phyloP scores from a whole-genome alignment of 2,329 filamentous ascomycete genomes.

The Anthostomella pinea region DNA sequence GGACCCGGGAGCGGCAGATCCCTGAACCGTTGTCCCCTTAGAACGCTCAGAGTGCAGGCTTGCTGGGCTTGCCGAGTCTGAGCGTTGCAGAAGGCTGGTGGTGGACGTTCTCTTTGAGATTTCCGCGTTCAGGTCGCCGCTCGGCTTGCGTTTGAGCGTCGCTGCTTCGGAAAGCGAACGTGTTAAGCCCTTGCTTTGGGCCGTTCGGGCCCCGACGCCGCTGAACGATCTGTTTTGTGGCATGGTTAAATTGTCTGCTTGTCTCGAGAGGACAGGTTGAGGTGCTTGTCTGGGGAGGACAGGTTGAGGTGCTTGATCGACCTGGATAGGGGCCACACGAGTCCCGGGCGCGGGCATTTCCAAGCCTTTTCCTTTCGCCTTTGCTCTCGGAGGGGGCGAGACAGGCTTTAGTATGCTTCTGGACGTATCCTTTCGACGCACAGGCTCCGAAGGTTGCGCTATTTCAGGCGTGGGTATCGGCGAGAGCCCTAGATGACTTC shows the following conservation, averaged over 20 bases:
- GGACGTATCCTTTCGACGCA: background rate
- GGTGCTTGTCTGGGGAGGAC: background rate
- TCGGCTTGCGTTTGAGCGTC: slow-evolving; percentile 17
- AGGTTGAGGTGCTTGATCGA: background rate
- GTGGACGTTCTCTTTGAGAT: slow-evolving; percentile 12
- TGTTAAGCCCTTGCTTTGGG: slow-evolving; percentile 5
- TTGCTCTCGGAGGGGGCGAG: slow-evolving; percentile 4
- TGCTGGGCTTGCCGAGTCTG: slow-evolving; percentile 3
- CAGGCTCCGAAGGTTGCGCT: background rate
- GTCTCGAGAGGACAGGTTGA: background rate
- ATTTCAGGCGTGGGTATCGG: slow-evolving; percentile 3
- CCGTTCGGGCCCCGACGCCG: slow-evolving; percentile 10
- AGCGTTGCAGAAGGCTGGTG: slow-evolving; percentile 6
- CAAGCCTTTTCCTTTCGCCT: too few species aligned
- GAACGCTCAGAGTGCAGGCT: slow-evolving; percentile 5
- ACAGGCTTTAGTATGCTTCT: slow-evolving; percentile 1
- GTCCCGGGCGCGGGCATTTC: too few species aligned
- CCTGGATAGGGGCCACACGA: too few species aligned
- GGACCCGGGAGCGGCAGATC: slow-evolving; percentile 10
- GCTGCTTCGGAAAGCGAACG: slow-evolving; percentile 18
- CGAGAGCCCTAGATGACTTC: slow-evolving; percentile 8
- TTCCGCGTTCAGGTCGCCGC: slow-evolving; percentile 7
- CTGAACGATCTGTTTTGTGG: slow-evolving; percentile 15
- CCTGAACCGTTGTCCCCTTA: slow-evolving; percentile 1
- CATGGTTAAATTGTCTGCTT: background rate